phyloP scores from a whole-genome alignment of 78 protist species.

The Diacronema lutheri region DNA sequence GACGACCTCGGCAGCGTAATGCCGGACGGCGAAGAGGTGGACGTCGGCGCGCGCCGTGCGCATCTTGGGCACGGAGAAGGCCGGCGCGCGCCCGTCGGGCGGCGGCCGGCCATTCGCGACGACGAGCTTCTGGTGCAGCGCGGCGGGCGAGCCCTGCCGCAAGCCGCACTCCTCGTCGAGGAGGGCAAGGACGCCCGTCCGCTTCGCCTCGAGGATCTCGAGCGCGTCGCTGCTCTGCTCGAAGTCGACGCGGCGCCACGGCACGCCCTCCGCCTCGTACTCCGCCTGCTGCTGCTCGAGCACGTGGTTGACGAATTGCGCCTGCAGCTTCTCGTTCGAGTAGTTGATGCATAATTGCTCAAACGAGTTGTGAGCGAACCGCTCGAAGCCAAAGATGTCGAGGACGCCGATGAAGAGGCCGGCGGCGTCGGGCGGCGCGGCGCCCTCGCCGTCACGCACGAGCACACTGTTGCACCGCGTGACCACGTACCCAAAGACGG shows the following conservation, averaged over 20 bases:
- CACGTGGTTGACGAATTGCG: neutral
- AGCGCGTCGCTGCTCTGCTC: neutral
- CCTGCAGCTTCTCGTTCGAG: slow-evolving; percentile 72
- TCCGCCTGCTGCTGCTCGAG: neutral
- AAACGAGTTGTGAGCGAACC: slow-evolving; percentile 41
- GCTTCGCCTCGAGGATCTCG: neutral
- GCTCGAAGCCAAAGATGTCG: neutral
- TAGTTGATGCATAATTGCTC: slow-evolving; percentile 95
- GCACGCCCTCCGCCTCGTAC: neutral
- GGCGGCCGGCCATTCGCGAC: no score
- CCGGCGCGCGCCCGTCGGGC: no score
- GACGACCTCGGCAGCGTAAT: slow-evolving; percentile 89
- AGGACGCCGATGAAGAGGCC: neutral
- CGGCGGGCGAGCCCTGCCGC: neutral
- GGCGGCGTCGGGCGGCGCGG: neutral
- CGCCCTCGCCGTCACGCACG: neutral
- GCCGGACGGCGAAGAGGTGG: slow-evolving; percentile 45
- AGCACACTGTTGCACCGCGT: neutral
- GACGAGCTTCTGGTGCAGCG: no score
- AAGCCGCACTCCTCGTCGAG: neutral
- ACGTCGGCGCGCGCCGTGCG: no score
- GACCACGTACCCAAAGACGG: slow-evolving; percentile 11
- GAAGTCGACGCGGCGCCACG: neutral
- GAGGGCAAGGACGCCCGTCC: neutral
- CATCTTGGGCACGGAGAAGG: no score